Evolutionary conservation across 2,329 filamentous ascomycete species (phyloP).

Genomic region (Beauveria pseudobassiana): DNA sequence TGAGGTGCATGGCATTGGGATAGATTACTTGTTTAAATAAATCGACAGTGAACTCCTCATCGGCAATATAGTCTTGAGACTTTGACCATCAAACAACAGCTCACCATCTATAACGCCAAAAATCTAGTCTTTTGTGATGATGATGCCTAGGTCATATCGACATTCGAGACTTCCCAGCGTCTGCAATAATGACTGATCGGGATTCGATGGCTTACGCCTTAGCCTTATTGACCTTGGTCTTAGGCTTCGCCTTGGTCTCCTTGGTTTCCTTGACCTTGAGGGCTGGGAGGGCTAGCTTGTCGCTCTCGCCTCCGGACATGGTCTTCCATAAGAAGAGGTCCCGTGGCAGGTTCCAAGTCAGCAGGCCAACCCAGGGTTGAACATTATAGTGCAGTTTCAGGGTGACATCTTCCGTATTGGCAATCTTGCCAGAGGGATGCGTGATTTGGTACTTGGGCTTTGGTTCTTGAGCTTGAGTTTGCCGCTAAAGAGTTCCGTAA

Average conservation of each 20-base stretch:
- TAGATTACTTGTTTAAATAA: background rate
- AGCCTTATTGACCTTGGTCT: conserved; percentile 18
- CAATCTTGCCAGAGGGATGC: conserved; percentile 73
- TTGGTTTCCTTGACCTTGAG: conserved; percentile 50
- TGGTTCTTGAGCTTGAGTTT: conserved; percentile 74
- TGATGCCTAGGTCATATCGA: background rate
- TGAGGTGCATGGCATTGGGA: background rate
- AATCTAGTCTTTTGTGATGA: no score
- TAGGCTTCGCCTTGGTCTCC: conserved; percentile 11
- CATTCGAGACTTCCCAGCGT: no score
- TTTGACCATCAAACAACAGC: no score
- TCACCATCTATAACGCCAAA: no score
- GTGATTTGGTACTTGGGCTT: conserved; percentile 95
- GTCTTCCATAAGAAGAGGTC: conserved; percentile 57
- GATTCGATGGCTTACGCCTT: background rate
- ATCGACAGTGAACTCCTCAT: background rate
- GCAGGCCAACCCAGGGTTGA: conserved; percentile 87
- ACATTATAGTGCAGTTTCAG: conserved; percentile 90
- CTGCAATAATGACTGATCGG: no score
- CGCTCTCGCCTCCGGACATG: conserved; percentile 56
- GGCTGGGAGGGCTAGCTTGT: conserved; percentile 56
- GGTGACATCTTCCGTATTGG: conserved; percentile 63
- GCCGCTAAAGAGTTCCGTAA: conserved; percentile 42
- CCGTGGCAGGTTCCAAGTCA: conserved; percentile 68
- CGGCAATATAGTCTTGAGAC: no score